Conservation (phyloP, 2,329 filamentous ascomycete species). For the Mycosphaerella sp. region DNA sequence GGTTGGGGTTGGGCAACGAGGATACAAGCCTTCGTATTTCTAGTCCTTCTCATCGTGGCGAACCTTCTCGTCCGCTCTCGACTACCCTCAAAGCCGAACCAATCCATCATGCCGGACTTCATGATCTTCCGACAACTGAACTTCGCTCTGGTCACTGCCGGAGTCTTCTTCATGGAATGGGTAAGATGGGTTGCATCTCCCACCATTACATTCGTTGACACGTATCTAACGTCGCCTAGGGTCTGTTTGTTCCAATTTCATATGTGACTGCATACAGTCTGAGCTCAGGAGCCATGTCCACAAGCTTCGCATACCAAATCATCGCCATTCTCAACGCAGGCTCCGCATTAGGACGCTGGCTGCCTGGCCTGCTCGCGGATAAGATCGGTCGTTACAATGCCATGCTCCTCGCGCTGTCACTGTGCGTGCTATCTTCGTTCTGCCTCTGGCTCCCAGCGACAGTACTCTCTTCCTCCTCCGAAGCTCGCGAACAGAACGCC, state of each 20-base stretch:
- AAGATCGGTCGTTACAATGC: conserved; percentile 78
- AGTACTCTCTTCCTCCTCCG: conserved; percentile 32
- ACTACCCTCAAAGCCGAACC: conserved; percentile 38
- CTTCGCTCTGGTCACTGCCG: conserved; percentile 39
- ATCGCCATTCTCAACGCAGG: conserved; percentile 78
- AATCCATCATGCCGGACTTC: conserved; percentile 39
- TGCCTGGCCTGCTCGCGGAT: conserved; percentile 76
- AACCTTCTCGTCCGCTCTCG: conserved; percentile 38
- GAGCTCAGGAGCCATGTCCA: conserved; percentile 52
- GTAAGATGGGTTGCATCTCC: not conserved
- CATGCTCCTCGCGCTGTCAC: conserved; percentile 61
- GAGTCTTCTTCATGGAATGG: conserved; percentile 44
- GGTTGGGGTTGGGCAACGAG: conserved; percentile 44
- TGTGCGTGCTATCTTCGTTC: conserved; percentile 62
- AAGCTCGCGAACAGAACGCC: conserved; percentile 21
- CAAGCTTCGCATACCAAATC: conserved; percentile 66
- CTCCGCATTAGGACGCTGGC: conserved; percentile 68
- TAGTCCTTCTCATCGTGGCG: conserved; percentile 36
- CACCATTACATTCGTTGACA: too few relatives aligned
- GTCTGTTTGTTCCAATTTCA: conserved; percentile 59
- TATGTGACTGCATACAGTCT: conserved; percentile 74
- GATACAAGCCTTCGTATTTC: conserved; percentile 40
- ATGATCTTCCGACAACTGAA: conserved; percentile 37
- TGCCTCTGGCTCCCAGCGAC: conserved; percentile 68
- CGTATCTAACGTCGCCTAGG: conserved; percentile 12